These are phyloP conservation scores for Coleophoma cylindrospora DNA, from an alignment of 2,329 filamentous ascomycete species.

Conservation along the genomic window DNA sequence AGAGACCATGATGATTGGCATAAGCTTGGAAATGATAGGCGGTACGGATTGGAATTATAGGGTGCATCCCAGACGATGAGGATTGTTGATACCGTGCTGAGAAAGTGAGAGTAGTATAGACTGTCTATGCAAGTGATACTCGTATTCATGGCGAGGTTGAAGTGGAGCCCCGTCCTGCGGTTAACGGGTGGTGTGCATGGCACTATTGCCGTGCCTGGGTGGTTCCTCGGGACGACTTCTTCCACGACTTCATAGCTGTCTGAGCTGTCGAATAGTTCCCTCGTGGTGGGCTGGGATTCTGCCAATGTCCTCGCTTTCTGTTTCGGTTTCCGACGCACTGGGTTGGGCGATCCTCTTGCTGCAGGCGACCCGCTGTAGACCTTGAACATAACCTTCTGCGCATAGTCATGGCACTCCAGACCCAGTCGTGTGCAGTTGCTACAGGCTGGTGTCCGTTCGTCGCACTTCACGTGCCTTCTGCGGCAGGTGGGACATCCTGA, in stretches of 20 bases:
- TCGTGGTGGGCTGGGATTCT: not conserved
- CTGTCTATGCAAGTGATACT: not conserved
- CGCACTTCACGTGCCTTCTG: not conserved
- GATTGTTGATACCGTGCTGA: not conserved
- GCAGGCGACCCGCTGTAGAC: not conserved
- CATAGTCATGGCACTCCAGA: not conserved
- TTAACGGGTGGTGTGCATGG: too few species aligned
- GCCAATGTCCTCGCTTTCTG: not conserved
- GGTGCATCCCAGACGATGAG: not conserved
- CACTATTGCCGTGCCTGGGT: not conserved
- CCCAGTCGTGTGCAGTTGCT: not conserved
- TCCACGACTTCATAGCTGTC: not conserved
- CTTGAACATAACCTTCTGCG: not conserved
- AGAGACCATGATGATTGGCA: not conserved
- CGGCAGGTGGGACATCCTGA: not conserved
- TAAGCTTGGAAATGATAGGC: not conserved
- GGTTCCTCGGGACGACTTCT: not conserved
- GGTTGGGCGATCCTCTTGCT: not conserved
- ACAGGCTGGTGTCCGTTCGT: not conserved
- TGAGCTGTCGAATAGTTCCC: not conserved
- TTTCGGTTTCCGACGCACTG: not conserved
- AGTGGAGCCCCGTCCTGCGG: too few species aligned
- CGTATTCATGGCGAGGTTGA: too few species aligned
- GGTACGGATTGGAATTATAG: not conserved
- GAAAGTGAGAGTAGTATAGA: not conserved